Evolutionary conservation across 148 eudicot genomes (phyloP), one percentile per base, ranked within the genome.

Genomic region (Chenopodium formosanum): DNA sequence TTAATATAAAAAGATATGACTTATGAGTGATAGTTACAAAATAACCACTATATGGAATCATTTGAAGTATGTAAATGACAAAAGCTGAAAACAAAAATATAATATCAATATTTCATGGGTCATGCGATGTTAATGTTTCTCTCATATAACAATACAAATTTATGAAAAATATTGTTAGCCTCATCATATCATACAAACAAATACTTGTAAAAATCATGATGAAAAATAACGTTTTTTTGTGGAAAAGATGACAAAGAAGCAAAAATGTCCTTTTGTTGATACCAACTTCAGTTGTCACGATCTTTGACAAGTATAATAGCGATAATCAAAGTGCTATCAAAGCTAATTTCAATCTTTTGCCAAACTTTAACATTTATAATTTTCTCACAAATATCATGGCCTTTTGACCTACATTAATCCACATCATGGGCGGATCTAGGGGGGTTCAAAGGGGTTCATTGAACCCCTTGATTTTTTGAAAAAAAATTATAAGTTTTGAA

Each of bases 61-160:
- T 72, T 72, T 72, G 75, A 72, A 44, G 46, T 11, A 40, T 72
- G 75, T 46, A 44, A 72, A 29, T 72, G 75, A 72, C 53, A 72
- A 72, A 2, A 72, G n/a, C 31, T 44, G 56, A 46, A 44, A 72
- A 72, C 56, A 72, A 72, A 44, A 44, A 40, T 31, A 31, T 31
- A 31, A 72, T 8, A 22, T 40, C 16, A n/a, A 9, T 6, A 9
- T 19, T 22, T 72, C 5, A 1, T 72, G 31, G 75, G 19, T 72
- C 75, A 72, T 46, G 7, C 25, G 29, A 46, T 44, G n/a, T 72
- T 9, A 7, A 22, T 46, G 75, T 72, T 40, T 22, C 29, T 44
- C 46, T 56, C 22, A 17, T 56, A 56, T 56, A 56, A 56, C 17
- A 56, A 56, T 56, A 56, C 62, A 56, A 56, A 56, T 56, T 14